Evolutionary conservation across 2,329 filamentous ascomycete genomes (phyloP), one percentile per base, ranked within the genome.

Genomic region (Aspergillus niger): DNA sequence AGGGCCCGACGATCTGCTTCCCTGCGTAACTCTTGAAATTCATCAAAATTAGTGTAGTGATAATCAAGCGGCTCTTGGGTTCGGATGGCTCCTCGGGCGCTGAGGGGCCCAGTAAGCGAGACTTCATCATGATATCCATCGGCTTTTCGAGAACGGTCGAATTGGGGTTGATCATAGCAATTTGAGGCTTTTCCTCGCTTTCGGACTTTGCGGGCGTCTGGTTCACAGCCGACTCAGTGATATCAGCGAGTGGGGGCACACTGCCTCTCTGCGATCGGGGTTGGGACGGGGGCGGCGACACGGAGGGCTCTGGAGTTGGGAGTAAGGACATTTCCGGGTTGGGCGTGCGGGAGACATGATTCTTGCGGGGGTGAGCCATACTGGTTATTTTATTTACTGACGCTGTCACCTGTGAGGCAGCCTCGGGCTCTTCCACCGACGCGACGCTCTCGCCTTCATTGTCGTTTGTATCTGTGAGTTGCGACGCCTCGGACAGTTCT

Each of bases 21-120:
- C 95, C 95, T 15, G 95, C 95, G 75, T 99, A 99, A 80, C 94
- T 98, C 81, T 99, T 99, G 86, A 99, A 99, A 77, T 99, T 99
- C 66, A 87, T 96, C 68, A 99, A 83, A 61, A 96, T 88, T 52
- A 99, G 82, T 73, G 97, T 92, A 17, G 91, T 95, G 66, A 99
- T 94, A 57, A 98, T 94, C 65, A 95, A 93, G 56, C 95, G 90
- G 55, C 92, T 82, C 74, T 93, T 96, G 1, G 92, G 91, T 0
- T 85, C 88, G 0, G 85, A 86, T 26, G 91, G 87, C 74, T 96
- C 91, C 47, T 91, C 86, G n/a, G 87, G 79, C 0, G 85, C 84
- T 5, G 82, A 78, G 26, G 87, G 81, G 2, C 86, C 83, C 71
- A 89, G 81, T 36, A 89, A 90, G 62, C 93, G 88, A 51, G 92